These are phyloP conservation scores for Penicillium lividum DNA, from an alignment of 495 filamentous ascomycete species.

Conservation along the genomic window DNA sequence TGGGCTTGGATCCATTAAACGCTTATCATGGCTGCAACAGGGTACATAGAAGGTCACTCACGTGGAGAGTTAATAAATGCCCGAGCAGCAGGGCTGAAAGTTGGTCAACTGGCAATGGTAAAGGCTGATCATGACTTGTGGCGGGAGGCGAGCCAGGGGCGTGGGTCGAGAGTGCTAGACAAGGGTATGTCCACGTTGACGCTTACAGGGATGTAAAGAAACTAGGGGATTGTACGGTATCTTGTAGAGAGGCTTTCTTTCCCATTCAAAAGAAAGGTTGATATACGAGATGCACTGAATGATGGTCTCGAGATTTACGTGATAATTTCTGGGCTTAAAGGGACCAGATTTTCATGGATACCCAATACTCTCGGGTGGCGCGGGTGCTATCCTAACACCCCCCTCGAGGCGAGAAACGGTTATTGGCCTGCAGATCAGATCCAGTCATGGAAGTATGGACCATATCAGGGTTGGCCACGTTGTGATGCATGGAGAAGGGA, in stretches of 20 bases:
- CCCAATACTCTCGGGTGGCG: background rate
- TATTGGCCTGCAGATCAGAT: conserved; percentile 10
- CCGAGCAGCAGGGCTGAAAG: background rate
- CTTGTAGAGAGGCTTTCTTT: background rate
- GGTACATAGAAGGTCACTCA: background rate
- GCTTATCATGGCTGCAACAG: conserved; percentile 11
- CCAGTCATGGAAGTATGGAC: conserved; percentile 5
- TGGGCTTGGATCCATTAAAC: conserved; percentile 5
- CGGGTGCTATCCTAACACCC: conserved; percentile 1
- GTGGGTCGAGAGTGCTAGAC: background rate
- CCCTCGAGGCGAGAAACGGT: background rate
- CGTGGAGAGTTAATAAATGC: background rate
- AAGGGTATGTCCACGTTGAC: background rate
- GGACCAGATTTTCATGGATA: background rate
- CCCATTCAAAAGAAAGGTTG: background rate
- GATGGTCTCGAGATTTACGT: background rate
- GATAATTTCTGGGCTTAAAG: background rate
- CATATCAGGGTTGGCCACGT: conserved; percentile 10
- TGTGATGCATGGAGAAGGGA: conserved; percentile 9
- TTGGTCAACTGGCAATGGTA: background rate
- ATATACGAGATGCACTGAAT: background rate
- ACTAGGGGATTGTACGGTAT: background rate
- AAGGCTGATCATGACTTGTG: background rate
- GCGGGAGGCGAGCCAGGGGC: background rate
- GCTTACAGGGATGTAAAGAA: background rate